phyloP scores from a whole-genome alignment of 208 protist species.

The Acanthamoeba lenticulata region DNA sequence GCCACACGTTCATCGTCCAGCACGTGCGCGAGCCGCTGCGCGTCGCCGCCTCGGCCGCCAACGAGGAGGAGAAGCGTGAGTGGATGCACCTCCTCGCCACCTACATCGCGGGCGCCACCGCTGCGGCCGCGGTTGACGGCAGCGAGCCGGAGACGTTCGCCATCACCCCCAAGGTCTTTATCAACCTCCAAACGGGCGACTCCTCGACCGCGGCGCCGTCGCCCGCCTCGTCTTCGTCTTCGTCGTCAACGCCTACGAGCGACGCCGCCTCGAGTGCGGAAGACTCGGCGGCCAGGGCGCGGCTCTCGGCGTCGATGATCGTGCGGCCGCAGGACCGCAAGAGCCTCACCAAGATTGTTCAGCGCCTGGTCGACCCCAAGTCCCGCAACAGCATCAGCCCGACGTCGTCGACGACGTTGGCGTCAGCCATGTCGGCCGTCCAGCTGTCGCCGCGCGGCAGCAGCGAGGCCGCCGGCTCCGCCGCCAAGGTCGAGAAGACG shows the following conservation, averaged over 20 bases:
- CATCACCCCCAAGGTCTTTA: background rate
- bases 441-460: no score
- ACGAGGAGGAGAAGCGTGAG: background rate
- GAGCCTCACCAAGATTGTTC: background rate
- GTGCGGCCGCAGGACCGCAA: background rate
- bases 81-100: conserved; percentile 37
- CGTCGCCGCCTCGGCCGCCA: background rate
- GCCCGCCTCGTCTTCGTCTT: background rate
- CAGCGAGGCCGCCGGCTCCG: no score
- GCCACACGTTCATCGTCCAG: background rate
- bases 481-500: no score
- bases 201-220: background rate
- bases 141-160: background rate
- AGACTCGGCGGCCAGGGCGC: background rate
- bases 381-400: background rate
- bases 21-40: background rate
- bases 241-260: background rate
- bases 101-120: background rate
- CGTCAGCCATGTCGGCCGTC: no score
- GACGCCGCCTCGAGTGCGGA: background rate
- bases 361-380: background rate
- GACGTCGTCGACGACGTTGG: no score
- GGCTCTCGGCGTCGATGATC: background rate
- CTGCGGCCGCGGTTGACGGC: background rate
- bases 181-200: background rate